These are phyloP conservation scores for Solanum sitiens DNA, from an alignment of 257 asterid species.

Conservation along the genomic window DNA sequence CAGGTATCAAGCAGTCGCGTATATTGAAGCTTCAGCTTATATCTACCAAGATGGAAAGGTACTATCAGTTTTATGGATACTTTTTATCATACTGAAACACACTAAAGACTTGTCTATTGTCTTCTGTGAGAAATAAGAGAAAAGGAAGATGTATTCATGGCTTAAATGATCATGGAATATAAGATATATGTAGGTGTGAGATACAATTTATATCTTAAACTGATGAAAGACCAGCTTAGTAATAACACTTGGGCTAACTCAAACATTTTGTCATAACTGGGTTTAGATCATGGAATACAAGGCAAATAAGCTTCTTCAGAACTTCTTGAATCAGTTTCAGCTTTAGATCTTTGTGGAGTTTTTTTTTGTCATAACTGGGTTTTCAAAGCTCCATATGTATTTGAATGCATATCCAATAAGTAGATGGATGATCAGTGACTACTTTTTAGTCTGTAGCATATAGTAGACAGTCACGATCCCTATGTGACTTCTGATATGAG, in stretches of 20 bases:
- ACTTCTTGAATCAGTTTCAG: neutral
- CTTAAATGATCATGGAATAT: neutral
- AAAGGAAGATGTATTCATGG: neutral
- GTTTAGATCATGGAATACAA: neutral
- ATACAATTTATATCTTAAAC: neutral
- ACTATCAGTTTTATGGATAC: constrained; percentile 5
- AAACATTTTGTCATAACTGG: neutral
- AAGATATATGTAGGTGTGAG: neutral
- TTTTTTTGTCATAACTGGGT: neutral
- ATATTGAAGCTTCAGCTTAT: constrained; percentile 89
- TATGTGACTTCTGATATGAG: neutral
- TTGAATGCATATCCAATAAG: neutral
- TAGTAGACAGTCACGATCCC: neutral
- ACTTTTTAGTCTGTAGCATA: neutral
- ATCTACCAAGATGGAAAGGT: constrained; percentile 99
- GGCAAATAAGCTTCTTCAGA: neutral
- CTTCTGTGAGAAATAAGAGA: neutral
- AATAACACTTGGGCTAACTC: neutral
- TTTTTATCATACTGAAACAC: neutral
- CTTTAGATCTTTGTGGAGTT: neutral
- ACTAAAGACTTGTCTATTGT: neutral
- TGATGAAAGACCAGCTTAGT: neutral
- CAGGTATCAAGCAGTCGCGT: constrained; percentile 97
- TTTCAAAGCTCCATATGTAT: neutral
- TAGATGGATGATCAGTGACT: neutral